Conservation (phyloP, 1,284 basidiomycete genomes). For the Sporisorium scitamineum region DNA sequence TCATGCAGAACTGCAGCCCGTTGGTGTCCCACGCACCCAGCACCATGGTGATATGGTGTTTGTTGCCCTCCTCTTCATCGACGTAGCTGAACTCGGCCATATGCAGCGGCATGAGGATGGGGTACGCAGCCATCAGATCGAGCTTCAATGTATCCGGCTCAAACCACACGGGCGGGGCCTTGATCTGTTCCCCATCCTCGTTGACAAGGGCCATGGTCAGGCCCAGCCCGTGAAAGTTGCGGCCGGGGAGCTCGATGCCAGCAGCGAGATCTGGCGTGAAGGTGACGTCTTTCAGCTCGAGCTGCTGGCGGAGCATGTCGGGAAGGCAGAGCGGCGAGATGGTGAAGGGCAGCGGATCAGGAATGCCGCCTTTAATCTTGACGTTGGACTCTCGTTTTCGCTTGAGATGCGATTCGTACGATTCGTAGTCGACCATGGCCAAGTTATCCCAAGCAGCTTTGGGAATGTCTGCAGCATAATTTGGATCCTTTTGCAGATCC, state of each 20-base stretch:
- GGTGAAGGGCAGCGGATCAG: conserved; percentile 41
- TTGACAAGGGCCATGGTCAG: conserved; percentile 22
- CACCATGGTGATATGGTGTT: conserved; percentile 28
- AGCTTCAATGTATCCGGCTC: conserved; percentile 43
- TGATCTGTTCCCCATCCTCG: conserved; percentile 30
- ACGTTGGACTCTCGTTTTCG: conserved; percentile 10
- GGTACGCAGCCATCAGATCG: conserved; percentile 45
- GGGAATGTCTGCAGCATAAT: conserved; percentile 1
- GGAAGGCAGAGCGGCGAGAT: conserved; percentile 48
- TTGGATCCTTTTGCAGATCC: conserved; percentile 16
- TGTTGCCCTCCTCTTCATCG: conserved; percentile 13
- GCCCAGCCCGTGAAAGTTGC: conserved; percentile 24
- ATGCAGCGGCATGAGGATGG: conserved; percentile 48
- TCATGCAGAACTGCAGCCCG: conserved; percentile 34
- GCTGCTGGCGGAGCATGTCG: conserved; percentile 33
- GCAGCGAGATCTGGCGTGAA: conserved; percentile 31
- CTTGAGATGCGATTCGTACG: conserved; percentile 30
- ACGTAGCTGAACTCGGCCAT: conserved; percentile 40
- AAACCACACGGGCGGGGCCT: conserved; percentile 27
- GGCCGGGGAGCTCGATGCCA: conserved; percentile 26
- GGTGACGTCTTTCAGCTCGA: conserved; percentile 34
- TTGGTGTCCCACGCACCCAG: conserved; percentile 41
- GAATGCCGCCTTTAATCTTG: conserved; percentile 42
- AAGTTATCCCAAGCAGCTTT: conserved; percentile 28
- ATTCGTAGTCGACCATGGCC: conserved; percentile 42